These are phyloP conservation scores for Phragmites australis DNA, from an alignment of 176 grass and related monocot genomes.

Conservation along the genomic window DNA sequence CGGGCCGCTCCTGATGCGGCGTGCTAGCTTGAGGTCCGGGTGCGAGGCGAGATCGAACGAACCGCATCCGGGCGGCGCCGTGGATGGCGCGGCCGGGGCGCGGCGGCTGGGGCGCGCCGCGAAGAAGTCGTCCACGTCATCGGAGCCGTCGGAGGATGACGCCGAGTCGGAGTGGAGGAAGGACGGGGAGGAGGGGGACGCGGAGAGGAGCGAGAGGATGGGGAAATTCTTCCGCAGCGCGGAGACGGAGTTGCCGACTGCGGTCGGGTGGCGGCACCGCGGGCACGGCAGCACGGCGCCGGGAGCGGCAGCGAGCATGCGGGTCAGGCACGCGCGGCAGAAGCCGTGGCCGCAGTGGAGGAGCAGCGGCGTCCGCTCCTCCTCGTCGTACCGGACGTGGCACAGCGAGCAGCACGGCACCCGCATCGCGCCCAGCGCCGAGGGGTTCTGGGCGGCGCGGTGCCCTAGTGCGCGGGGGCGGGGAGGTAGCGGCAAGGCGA, in stretches of 20 bases:
- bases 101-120: conserved; percentile 10
- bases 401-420: conserved; percentile 94
- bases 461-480: conserved; percentile 38
- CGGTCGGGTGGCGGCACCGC: conserved; percentile 83
- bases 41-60: conserved; percentile 76
- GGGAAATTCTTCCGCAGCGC: conserved; percentile 94
- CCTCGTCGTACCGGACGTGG: conserved; percentile 86
- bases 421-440: conserved; percentile 53
- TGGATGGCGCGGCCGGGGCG: conserved; percentile 7
- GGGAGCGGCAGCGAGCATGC: conserved; percentile 69
- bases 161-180: conserved; percentile 60
- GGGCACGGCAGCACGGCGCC: conserved; percentile 72
- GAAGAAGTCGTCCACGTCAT: conserved; percentile 69
- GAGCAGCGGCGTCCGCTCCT: conserved; percentile 79
- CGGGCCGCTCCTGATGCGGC: conserved; percentile 60
- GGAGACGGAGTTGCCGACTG: conserved; percentile 88
- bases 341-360: conserved; percentile 99
- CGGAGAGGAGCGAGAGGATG: conserved; percentile 78
- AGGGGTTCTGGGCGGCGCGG: not conserved
- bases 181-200: conserved; percentile 68
- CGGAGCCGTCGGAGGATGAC: conserved; percentile 31
- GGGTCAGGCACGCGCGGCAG: conserved; percentile 88
- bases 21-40: conserved; percentile 72
- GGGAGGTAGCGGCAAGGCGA: not conserved
- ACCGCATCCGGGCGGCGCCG: conserved; percentile 34